phyloP scores from a whole-genome alignment of 306 rosid species.

The Leucaena leucocephala region DNA sequence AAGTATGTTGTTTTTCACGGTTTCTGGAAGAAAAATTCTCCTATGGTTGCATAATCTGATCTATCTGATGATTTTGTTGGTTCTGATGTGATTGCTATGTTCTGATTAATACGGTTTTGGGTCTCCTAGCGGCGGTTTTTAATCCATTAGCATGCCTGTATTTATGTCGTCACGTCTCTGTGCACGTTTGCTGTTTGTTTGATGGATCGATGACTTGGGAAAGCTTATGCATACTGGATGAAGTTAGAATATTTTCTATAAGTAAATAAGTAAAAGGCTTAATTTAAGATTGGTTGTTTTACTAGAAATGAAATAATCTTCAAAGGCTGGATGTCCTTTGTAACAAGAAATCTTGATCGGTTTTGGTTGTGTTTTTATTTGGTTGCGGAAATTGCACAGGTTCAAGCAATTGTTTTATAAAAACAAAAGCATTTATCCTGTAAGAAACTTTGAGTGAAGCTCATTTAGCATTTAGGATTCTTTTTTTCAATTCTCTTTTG shows the following conservation, averaged over 20 bases:
- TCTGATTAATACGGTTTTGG: slow-evolving; percentile 17
- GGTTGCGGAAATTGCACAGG: background rate
- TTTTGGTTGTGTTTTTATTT: background rate
- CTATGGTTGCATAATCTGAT: slow-evolving; percentile 25
- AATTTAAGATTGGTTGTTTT: slow-evolving; percentile 7
- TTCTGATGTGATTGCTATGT: background rate
- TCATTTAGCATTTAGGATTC: background rate
- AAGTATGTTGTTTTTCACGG: background rate
- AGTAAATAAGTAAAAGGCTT: background rate
- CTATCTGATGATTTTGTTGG: background rate
- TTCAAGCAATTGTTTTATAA: background rate
- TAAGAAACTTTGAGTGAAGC: background rate
- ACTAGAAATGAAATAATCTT: slow-evolving; percentile 1
- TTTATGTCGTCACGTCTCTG: background rate
- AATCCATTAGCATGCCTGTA: slow-evolving; percentile 6
- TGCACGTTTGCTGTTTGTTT: slow-evolving; percentile 16
- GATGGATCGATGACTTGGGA: slow-evolving; percentile 24
- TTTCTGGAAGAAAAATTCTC: background rate
- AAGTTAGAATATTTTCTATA: background rate
- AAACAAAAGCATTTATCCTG: background rate
- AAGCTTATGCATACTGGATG: slow-evolving; percentile 9
- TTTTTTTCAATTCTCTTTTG: background rate
- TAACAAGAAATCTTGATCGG: slow-evolving; percentile 1
- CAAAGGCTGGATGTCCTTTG: background rate
- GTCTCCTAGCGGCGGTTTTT: slow-evolving; percentile 11